Evolutionary conservation across 768 basidiomycete genomes (phyloP).

Genomic region (Lactarius hengduanensis): DNA sequence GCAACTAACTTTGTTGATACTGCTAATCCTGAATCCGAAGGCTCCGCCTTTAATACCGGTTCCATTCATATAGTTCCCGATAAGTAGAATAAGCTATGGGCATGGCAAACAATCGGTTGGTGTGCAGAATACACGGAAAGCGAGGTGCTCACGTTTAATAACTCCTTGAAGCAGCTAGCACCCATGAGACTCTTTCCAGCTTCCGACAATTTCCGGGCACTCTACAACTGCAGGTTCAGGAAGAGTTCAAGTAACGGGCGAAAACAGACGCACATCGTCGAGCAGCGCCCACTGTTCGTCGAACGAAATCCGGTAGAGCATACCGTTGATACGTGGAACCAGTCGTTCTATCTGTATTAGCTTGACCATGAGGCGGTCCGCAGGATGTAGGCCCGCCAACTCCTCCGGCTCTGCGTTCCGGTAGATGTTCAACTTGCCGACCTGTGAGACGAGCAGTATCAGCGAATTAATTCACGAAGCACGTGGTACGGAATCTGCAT

Average conservation of each 20-base stretch:
- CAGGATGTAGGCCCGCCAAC: slow-evolving; percentile 83
- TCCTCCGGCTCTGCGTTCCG: slow-evolving; percentile 85
- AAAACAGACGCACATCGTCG: slow-evolving; percentile 62
- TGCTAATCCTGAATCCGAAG: slow-evolving; percentile 94
- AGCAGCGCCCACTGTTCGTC: slow-evolving; percentile 81
- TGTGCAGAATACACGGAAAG: slow-evolving; percentile 27
- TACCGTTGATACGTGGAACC: slow-evolving; percentile 85
- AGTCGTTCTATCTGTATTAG: slow-evolving; percentile 93
- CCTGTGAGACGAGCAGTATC: slow-evolving; percentile 40
- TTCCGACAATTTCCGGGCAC: slow-evolving; percentile 74
- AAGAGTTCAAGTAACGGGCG: slow-evolving; percentile 17
- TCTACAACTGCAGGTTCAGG: slow-evolving; percentile 43
- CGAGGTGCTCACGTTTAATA: slow-evolving; percentile 64
- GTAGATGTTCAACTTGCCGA: slow-evolving; percentile 88
- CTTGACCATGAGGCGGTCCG: slow-evolving; percentile 96
- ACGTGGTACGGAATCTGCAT: slow-evolving; percentile 12
- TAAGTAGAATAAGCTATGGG: slow-evolving; percentile 77
- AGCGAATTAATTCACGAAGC: not conserved
- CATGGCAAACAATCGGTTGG: not conserved
- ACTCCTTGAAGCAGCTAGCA: slow-evolving; percentile 86
- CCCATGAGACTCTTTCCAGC: slow-evolving; percentile 78
- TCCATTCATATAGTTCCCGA: slow-evolving; percentile 99
- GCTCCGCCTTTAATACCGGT: slow-evolving; percentile 95
- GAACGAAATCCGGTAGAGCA: slow-evolving; percentile 89
- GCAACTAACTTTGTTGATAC: slow-evolving; percentile 86